phyloP scores from a whole-genome alignment of 2,329 filamentous ascomycete species.

The Colletotrichum filicis region DNA sequence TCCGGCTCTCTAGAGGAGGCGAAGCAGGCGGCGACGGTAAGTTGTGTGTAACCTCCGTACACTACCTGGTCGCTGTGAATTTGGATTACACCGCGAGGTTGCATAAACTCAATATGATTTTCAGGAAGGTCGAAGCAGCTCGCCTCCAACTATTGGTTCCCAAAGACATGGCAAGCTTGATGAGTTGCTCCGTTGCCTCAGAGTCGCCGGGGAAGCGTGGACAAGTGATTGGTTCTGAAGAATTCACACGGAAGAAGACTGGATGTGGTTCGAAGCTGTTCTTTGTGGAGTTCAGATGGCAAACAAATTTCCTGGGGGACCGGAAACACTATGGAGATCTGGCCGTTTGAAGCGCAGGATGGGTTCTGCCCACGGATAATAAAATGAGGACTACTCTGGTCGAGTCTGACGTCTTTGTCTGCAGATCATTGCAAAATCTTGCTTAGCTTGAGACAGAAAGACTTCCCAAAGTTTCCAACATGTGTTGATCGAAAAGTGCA shows the following conservation, averaged over 20 bases:
- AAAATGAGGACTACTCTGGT: no score
- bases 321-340: background rate
- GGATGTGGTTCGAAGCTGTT: background rate
- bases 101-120: background rate
- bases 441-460: background rate
- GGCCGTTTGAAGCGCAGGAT: background rate
- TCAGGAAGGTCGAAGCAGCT: background rate
- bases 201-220: background rate
- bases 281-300: background rate
- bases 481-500: background rate
- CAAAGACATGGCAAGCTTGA: background rate
- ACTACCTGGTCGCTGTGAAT: background rate
- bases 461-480: background rate
- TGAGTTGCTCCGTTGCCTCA: background rate
- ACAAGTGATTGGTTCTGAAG: background rate
- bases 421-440: background rate
- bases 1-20: background rate
- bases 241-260: background rate
- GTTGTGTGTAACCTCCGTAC: background rate
- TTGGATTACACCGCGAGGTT: background rate
- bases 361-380: background rate
- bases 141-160: background rate
- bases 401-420: background rate
- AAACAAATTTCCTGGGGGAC: background rate
- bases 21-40: background rate